Conservation (phyloP, 2,329 filamentous ascomycete species). For the Alternaria arborescens region DNA sequence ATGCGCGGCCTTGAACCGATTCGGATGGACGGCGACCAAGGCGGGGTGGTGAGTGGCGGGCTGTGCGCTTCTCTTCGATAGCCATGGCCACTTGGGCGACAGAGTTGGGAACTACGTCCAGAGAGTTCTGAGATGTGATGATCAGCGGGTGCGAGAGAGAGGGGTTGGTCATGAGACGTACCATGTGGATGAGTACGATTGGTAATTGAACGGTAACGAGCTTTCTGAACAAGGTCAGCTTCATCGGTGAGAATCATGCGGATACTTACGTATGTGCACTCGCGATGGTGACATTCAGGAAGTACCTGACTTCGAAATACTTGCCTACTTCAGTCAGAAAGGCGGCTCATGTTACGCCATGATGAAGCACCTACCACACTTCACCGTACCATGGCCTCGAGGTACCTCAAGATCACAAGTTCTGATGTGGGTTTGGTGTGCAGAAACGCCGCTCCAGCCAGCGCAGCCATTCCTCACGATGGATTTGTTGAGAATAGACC, state of each 20-base stretch:
- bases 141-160: not conserved
- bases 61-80: constrained; percentile 60
- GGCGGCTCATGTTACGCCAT: not conserved
- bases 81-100: constrained; percentile 64
- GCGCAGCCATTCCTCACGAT: constrained; percentile 54
- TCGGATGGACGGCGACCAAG: constrained; percentile 49
- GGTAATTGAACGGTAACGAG: constrained; percentile 63
- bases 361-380: constrained; percentile 52
- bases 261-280: constrained; percentile 54
- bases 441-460: constrained; percentile 59
- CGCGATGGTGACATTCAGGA: constrained; percentile 61
- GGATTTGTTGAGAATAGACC: constrained; percentile 56
- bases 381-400: constrained; percentile 61
- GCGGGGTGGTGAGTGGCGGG: constrained; percentile 37
- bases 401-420: constrained; percentile 62
- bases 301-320: constrained; percentile 65
- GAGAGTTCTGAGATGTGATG: constrained; percentile 54
- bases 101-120: constrained; percentile 64
- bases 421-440: constrained; percentile 57
- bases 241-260: not conserved
- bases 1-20: constrained; percentile 60
- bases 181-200: constrained; percentile 65
- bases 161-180: constrained; percentile 21
- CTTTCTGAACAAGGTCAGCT: constrained; percentile 50
- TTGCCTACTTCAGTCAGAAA: constrained; percentile 52